Conservation (phyloP, 352 stramenopile species). For the Albugo candida region DNA sequence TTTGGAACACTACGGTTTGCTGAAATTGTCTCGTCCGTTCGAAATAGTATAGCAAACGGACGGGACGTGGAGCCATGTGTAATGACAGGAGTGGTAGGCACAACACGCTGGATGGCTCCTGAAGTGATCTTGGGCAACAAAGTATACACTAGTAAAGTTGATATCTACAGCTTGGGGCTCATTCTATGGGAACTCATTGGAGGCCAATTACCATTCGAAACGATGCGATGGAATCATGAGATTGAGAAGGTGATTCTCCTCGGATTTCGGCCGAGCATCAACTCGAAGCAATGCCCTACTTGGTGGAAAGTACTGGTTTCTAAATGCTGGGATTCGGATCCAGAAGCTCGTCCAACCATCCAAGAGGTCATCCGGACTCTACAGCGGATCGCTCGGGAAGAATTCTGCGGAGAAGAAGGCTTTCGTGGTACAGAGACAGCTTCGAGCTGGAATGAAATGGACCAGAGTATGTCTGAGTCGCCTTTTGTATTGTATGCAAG, state of each 20-base stretch:
- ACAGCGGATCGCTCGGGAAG: constrained; percentile 58
- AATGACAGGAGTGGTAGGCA: constrained; percentile 77
- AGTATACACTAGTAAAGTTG: constrained; percentile 75
- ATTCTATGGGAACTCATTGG: constrained; percentile 80
- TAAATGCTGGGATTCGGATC: constrained; percentile 72
- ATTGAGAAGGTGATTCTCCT: constrained; percentile 67
- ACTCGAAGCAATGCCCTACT: constrained; percentile 40
- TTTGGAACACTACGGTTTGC: constrained; percentile 74
- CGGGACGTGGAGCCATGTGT: constrained; percentile 17
- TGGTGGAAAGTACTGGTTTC: constrained; percentile 63
- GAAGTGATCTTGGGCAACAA: constrained; percentile 76
- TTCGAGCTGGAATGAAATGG: no score
- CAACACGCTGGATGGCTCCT: constrained; percentile 77
- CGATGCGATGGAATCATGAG: constrained; percentile 70
- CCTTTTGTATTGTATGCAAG: no score
- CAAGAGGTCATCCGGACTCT: constrained; percentile 68
- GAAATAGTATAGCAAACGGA: constrained; percentile 19
- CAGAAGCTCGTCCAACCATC: constrained; percentile 62
- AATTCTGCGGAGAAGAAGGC: constrained; percentile 29
- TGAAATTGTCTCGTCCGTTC: constrained; percentile 64
- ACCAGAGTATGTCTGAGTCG: no score
- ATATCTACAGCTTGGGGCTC: constrained; percentile 77
- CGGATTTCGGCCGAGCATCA: constrained; percentile 41
- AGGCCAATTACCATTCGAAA: constrained; percentile 60
- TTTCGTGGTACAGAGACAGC: no score